Conservation (phyloP, 805 yeast genomes). For the Metschnikowia proteae region DNA sequence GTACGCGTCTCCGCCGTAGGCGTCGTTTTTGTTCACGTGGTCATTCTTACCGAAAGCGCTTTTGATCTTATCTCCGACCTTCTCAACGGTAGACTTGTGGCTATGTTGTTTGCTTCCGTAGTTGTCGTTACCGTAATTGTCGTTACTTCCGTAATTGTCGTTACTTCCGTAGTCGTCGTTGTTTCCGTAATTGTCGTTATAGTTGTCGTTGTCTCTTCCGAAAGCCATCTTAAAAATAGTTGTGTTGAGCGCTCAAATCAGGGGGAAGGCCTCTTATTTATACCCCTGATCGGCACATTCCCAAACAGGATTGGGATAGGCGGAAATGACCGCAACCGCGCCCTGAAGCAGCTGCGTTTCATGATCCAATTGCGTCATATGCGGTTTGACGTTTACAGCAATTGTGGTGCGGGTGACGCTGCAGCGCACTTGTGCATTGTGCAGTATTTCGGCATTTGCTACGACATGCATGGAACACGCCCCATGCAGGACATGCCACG, state of each 20-base stretch:
- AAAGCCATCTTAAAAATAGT: constrained; percentile 6
- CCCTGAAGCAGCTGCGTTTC: background rate
- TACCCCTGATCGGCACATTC: background rate
- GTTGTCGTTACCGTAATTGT: background rate
- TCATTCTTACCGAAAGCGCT: constrained; percentile 10
- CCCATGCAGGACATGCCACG: background rate
- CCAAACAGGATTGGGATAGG: background rate
- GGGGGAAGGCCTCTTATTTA: background rate
- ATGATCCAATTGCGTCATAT: background rate
- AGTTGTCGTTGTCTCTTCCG: constrained; percentile 10
- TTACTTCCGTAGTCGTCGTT: background rate
- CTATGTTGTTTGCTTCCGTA: constrained; percentile 11
- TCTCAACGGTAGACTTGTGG: constrained; percentile 3
- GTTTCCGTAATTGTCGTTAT: constrained; percentile 16
- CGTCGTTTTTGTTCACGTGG: constrained; percentile 13
- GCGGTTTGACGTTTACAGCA: background rate
- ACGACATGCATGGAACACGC: background rate
- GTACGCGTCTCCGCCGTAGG: constrained; percentile 26
- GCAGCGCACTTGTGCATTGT: background rate
- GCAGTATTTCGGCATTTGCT: background rate
- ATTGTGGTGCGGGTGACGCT: background rate
- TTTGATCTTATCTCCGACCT: constrained; percentile 14
- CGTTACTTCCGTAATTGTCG: background rate
- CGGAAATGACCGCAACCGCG: background rate
- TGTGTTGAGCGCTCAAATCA: background rate